Evolutionary conservation across 1,139 yeast genomes (phyloP).

Genomic region (Kluyveromyces sp.): DNA sequence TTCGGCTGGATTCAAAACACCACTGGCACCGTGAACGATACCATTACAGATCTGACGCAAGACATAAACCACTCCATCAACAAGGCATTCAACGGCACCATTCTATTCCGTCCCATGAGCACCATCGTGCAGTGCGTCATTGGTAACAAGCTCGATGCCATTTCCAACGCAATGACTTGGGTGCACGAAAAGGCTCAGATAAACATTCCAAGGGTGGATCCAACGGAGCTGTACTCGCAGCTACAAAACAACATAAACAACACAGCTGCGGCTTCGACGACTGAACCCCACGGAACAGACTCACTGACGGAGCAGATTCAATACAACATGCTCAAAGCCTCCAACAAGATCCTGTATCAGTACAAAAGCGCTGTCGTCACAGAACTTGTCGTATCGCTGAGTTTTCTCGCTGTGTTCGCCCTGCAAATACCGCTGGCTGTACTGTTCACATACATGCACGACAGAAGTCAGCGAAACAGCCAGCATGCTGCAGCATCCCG

Average conservation of each 20-base stretch:
- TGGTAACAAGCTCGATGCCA: conserved; percentile 57
- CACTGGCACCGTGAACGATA: conserved; percentile 47
- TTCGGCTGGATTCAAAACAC: conserved; percentile 61
- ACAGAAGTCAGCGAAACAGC: background rate
- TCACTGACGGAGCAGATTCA: conserved; percentile 1
- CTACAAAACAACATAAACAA: background rate
- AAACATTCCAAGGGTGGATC: conserved; percentile 47
- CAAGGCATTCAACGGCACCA: conserved; percentile 58
- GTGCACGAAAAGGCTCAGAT: conserved; percentile 57
- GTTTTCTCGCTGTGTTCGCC: conserved; percentile 43
- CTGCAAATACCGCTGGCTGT: conserved; percentile 39
- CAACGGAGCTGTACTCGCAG: conserved; percentile 23
- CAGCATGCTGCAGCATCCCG: too few relatives aligned
- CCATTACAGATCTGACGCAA: conserved; percentile 43
- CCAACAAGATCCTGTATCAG: conserved; percentile 23
- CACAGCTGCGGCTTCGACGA: background rate
- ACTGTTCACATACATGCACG: background rate
- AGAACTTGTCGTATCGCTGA: conserved; percentile 43
- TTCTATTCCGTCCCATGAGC: conserved; percentile 55
- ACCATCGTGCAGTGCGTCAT: conserved; percentile 72
- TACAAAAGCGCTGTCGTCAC: conserved; percentile 36
- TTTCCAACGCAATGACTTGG: conserved; percentile 77
- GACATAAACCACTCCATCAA: conserved; percentile 50
- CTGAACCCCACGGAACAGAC: background rate
- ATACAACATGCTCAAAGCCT: background rate